Base-by-base conservation (phyloP, 805 yeast genomes). In the Teunomyces panamensis region DNA sequence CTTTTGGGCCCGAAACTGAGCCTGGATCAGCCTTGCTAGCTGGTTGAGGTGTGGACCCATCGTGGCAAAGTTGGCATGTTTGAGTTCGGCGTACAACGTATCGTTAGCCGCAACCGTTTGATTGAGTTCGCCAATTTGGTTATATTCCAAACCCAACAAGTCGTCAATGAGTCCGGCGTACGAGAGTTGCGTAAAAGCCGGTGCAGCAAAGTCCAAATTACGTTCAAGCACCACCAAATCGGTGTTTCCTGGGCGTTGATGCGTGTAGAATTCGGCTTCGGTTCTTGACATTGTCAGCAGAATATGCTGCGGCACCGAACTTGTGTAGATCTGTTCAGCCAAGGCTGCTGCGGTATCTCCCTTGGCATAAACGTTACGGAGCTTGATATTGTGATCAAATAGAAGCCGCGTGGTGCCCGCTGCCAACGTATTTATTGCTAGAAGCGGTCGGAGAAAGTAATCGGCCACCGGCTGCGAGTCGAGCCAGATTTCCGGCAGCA, bases 161-260 rank as follows among this genome's bases (percentile, higher is more conserved):
- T 91, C 97, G 61, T 87, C 91, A 16, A 90, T 70, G 11, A 94
- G 70, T 0, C 98, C 99, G 13, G 79, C 73, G 62, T 91, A 92
- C 2, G 89, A 87, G 56, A 91, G 67, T 57, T 91, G 97, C 24
- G 83, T 80, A 46, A 89, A 67, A 9, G 89, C 57, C 1, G 89
- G 84, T 1, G 96, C 81, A 4, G 87, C 63, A 37, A 80, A 75
- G 65, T 92, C 99, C 27, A 84, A 63, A 45, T 84, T 80, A 42
- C 99, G 71, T 59, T 92, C 98, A 16, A 92, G 59, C 1, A 91
- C 84, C 5, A 92, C 74, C 27, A 91, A 66, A 58, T 92, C 95
- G 44, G 83, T 77, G 49, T 83, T 84, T 41, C 78, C 68, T 9
- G 71, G 71, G 30, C 71, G 65, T 46, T 63, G 67, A 10, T 57